Evolutionary conservation across 2,329 filamentous ascomycete genomes (phyloP).

Genomic region (Ascomycota sp.): DNA sequence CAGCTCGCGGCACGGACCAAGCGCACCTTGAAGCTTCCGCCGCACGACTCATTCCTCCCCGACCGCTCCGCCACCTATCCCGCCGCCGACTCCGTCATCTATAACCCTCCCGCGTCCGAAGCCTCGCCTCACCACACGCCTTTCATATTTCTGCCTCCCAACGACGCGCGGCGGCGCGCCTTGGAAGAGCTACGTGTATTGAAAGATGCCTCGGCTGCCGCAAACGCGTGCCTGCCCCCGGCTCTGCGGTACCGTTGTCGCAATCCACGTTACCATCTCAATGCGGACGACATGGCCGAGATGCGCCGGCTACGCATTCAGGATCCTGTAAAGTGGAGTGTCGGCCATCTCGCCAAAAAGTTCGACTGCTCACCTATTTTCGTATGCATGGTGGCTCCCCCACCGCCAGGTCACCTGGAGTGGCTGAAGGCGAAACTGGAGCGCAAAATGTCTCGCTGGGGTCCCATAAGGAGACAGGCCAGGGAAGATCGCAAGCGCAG

Average conservation of each 20-base stretch:
- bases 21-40: constrained; percentile 35
- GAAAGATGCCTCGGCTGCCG: constrained; percentile 7
- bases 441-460: constrained; percentile 33
- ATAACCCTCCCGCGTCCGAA: constrained; percentile 33
- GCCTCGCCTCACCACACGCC: constrained; percentile 44
- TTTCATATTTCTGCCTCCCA: constrained; percentile 40
- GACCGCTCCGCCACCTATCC: constrained; percentile 12
- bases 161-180: constrained; percentile 30
- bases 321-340: constrained; percentile 35
- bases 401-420: constrained; percentile 25
- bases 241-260: constrained; percentile 14
- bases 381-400: constrained; percentile 34
- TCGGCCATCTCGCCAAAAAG: constrained; percentile 28
- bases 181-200: constrained; percentile 24
- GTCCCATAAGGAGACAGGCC: constrained; percentile 31
- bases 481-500: constrained; percentile 34
- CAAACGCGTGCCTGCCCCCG: constrained; percentile 13
- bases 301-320: constrained; percentile 32
- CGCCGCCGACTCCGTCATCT: constrained; percentile 24
- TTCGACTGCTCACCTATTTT: constrained; percentile 36
- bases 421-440: constrained; percentile 24
- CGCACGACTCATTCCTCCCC: constrained; percentile 38
- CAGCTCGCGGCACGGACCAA: constrained; percentile 34
- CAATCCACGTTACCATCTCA: constrained; percentile 28
- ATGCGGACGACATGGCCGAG: constrained; percentile 33